Conservation (phyloP, 2,329 filamentous ascomycete species). For the Coleophoma eucalyptorum region DNA sequence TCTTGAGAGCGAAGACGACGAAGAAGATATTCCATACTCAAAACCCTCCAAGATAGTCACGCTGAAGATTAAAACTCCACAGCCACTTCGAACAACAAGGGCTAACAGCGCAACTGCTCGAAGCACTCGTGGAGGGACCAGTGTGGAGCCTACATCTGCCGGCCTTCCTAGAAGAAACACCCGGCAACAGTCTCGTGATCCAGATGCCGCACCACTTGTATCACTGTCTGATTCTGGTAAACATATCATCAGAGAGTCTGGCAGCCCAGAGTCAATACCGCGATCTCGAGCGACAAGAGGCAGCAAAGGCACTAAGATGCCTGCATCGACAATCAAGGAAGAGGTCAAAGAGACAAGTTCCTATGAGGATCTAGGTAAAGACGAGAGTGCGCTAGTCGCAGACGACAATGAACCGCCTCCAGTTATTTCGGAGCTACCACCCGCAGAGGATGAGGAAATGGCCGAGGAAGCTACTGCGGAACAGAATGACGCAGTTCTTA, state of each 20-base stretch:
- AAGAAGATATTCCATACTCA: slow-evolving; percentile 18
- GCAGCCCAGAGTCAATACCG: slow-evolving; percentile 48
- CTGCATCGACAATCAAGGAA: slow-evolving; percentile 27
- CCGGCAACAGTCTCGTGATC: slow-evolving; percentile 39
- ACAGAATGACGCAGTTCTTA: slow-evolving; percentile 4
- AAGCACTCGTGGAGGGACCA: slow-evolving; percentile 24
- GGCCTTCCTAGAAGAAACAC: slow-evolving; percentile 42
- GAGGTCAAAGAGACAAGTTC: slow-evolving; percentile 27
- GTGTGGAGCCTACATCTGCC: slow-evolving; percentile 14
- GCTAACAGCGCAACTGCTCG: slow-evolving; percentile 20
- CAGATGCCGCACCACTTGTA: slow-evolving; percentile 51
- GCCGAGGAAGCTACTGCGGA: slow-evolving; percentile 1
- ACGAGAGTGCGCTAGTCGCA: slow-evolving; percentile 13
- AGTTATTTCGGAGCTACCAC: slow-evolving; percentile 7
- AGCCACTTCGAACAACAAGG: slow-evolving; percentile 18
- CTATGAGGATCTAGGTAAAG: slow-evolving; percentile 17
- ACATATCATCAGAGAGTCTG: slow-evolving; percentile 47
- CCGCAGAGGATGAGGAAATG: slow-evolving; percentile 7
- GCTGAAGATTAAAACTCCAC: slow-evolving; percentile 21
- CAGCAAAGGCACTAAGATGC: slow-evolving; percentile 25
- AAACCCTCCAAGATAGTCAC: slow-evolving; percentile 18
- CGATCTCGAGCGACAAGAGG: slow-evolving; percentile 24
- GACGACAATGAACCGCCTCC: slow-evolving; percentile 18
- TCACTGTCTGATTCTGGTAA: slow-evolving; percentile 59
- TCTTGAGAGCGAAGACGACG: slow-evolving; percentile 11